Evolutionary conservation across 2,329 filamentous ascomycete species (phyloP).

Genomic region (Curvularia hawaiiensis): DNA sequence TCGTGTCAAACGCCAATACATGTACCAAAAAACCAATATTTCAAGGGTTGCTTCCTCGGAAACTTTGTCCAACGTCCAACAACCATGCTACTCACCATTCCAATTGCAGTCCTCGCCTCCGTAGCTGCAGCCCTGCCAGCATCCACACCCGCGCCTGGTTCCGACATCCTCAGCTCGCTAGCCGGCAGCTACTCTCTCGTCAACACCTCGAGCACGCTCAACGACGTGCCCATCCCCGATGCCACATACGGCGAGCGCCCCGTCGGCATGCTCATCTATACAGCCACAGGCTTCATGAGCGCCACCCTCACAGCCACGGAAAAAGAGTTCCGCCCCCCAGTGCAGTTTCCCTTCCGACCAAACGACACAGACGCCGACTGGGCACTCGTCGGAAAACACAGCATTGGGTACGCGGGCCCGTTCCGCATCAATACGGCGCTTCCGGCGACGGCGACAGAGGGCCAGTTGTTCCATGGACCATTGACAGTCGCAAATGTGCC

Average conservation of each 20-base stretch:
- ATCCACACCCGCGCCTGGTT: neutral
- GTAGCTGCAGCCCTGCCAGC: slow-evolving; percentile 8
- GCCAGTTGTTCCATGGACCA: slow-evolving; percentile 37
- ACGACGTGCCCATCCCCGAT: slow-evolving; percentile 29
- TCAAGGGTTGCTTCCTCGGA: neutral
- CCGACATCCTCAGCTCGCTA: slow-evolving; percentile 24
- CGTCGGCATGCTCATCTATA: slow-evolving; percentile 37
- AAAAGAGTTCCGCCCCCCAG: slow-evolving; percentile 24
- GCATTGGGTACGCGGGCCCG: slow-evolving; percentile 35
- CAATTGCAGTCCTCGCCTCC: slow-evolving; percentile 3
- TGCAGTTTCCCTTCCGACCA: slow-evolving; percentile 30
- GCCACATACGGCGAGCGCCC: slow-evolving; percentile 27
- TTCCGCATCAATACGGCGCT: slow-evolving; percentile 22
- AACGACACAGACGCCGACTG: slow-evolving; percentile 34
- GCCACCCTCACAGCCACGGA: slow-evolving; percentile 38
- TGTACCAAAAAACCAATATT: neutral
- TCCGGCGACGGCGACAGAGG: slow-evolving; percentile 23
- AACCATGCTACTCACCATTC: slow-evolving; percentile 1
- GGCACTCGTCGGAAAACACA: slow-evolving; percentile 38
- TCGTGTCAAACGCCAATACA: neutral
- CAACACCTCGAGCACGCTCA: slow-evolving; percentile 31
- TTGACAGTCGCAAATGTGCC: slow-evolving; percentile 34
- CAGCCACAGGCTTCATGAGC: slow-evolving; percentile 30
- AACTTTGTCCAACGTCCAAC: neutral
- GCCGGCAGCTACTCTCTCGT: slow-evolving; percentile 33